Evolutionary conservation across 2,329 filamentous ascomycete genomes (phyloP).

Genomic region (Zymoseptoria pseudotritici): DNA sequence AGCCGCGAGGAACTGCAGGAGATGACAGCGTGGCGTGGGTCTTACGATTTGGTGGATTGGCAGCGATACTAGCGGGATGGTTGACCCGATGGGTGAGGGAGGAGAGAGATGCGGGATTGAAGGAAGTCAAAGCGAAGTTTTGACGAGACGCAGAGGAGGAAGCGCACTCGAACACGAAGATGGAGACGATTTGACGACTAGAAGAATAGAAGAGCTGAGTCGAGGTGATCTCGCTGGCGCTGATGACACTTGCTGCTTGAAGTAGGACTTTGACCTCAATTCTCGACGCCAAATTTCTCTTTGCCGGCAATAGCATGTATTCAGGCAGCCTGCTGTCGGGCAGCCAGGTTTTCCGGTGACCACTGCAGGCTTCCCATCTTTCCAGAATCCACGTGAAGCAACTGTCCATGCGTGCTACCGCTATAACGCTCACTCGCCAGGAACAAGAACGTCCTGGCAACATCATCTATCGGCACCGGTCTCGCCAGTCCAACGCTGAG

Average conservation of each 20-base stretch:
- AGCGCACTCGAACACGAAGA: not conserved
- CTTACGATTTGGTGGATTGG: slow-evolving; percentile 72
- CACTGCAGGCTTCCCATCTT: slow-evolving; percentile 32
- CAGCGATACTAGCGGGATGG: slow-evolving; percentile 64
- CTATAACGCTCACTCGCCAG: slow-evolving; percentile 42
- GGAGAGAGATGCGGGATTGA: slow-evolving; percentile 8
- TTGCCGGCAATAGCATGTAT: not conserved
- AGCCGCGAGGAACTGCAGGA: slow-evolving; percentile 73
- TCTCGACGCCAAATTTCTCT: not conserved
- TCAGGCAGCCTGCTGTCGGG: not conserved
- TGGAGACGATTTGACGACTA: not conserved
- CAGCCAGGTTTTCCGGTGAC: slow-evolving; percentile 9
- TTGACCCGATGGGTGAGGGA: slow-evolving; percentile 12
- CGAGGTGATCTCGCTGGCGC: not conserved
- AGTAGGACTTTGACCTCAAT: not conserved
- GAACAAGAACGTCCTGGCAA: slow-evolving; percentile 40
- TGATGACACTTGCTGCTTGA: not conserved
- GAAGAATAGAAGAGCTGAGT: not conserved
- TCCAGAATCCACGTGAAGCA: slow-evolving; percentile 40
- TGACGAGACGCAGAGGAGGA: not conserved
- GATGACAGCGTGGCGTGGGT: slow-evolving; percentile 86
- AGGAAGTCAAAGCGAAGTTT: slow-evolving; percentile 1
- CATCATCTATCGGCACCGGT: slow-evolving; percentile 33
- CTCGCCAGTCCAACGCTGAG: slow-evolving; percentile 28
- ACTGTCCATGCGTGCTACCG: slow-evolving; percentile 39